Base-by-base conservation (phyloP, 176 grass and related monocot genomes). In the Pharus latifolius region DNA sequence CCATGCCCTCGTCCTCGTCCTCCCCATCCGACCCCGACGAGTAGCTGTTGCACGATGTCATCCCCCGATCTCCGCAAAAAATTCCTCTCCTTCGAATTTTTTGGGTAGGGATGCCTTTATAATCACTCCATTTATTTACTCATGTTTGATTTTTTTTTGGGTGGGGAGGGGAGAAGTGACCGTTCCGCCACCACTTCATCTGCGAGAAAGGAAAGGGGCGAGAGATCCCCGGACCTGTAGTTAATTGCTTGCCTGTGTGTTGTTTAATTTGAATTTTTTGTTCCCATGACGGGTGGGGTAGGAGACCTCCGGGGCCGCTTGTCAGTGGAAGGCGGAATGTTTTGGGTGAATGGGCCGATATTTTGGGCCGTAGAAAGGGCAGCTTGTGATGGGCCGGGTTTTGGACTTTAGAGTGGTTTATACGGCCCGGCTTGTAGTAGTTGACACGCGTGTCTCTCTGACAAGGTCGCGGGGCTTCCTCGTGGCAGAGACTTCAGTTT, bases 1-100 rank as follows among this genome's bases (percentile, higher is more conserved):
- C 86, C 48, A 78, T 64, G 13, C 94, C 89, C 78, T 97, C 94
- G 33, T 97, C 94, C 30, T 97, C 92, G 14, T 85, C 85, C 63
- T 82, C 88, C 42, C 65, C 88, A 26, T 57, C 82, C 63, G 86
- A 90, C 18, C 67, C 75, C 62, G 83, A 85, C 23, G 76, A 85
- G 61, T 37, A 74, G 53, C 29, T 10, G 54, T 47, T 61, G 13
- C 71, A 22, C 48, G 67, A 34, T 46, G 75, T 57, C 66, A 71
- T 70, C 34, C 23, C 48, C 37, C 28, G 17, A n/a, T 25, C 52
- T 13, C 52, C 49, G 6, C 4, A 38, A 9, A 38, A 38, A 4
- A 38, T 9, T 38, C 9, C 9, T 38, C 35, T 9, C 35, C 35
- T 84, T 85, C 65, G 65, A 70, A 46, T 64, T 53, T 46, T 14